Base-by-base conservation (phyloP, 2,329 filamentous ascomycete species). In the Helotiales sp. region DNA sequence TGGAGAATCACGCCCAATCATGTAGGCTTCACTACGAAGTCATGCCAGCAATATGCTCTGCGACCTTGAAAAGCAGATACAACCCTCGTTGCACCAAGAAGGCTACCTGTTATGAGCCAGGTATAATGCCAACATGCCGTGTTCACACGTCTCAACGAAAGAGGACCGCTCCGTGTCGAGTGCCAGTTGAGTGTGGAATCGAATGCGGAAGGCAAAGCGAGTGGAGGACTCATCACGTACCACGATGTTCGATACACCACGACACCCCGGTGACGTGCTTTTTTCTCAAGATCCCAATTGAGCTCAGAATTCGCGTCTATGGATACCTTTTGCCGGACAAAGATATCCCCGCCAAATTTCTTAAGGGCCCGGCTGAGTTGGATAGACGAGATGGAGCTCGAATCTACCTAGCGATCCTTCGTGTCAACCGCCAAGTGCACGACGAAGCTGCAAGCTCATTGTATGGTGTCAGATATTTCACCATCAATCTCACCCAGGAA, bases 351-450 rank as follows among this genome's bases (percentile, higher is more conserved):
- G 54, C 57, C 34, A 38, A 48, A 38, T 55, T n/a, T n/a, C n/a
- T n/a, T n/a, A n/a, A 51, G 36, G 15, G 22, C 46, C 48, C 34
- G 27, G 51, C 51, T 49, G 46, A 52, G 15, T 40, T 55, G 34
- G 47, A 52, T 31, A 38, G 40, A 55, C 48, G 22, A n/a, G 48
- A 44, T 5, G 5, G 17, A 40, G 3, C 30, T 36, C 30, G 17
- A 25, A 27, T 57, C 22, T 50, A 42, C 36, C 52, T 40, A 34
- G 33, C 57, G 49, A 42, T 62, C 25, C 46, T 62, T 44, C 40
- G 57, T 19, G 57, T 55, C 34, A 62, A 60, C 58, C 57, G 44
- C 30, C 60, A 60, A 48, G 58, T 62, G 40, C 60, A 62, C 51
- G 57, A 62, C 27, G 57, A 62, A 54, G 57, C 60, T 40, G 38